Conservation (phyloP, 2,329 filamentous ascomycete genomes). For the Xylaria sp. region DNA sequence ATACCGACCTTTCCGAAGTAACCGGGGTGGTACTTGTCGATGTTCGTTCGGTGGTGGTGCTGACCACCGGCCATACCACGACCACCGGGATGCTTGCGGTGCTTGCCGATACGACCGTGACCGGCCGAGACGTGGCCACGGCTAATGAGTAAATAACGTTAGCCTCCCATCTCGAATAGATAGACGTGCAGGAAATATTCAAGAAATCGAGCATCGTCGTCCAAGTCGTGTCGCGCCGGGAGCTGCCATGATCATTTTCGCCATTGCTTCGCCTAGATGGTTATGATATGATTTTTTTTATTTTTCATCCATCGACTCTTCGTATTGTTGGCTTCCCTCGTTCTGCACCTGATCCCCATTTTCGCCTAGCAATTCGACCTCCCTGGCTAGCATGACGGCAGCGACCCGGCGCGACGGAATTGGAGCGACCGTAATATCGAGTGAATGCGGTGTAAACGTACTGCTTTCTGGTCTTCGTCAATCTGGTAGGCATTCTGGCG, state of each 20-base stretch:
- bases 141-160: constrained; percentile 56
- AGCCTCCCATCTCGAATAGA: constrained; percentile 28
- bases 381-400: constrained; percentile 8
- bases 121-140: constrained; percentile 98
- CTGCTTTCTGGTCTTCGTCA: constrained; percentile 78
- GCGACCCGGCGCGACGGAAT: constrained; percentile 19
- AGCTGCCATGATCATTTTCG: constrained; percentile 2
- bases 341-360: constrained; percentile 3
- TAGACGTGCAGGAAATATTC: neutral
- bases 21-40: constrained; percentile 86
- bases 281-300: neutral
- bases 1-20: constrained; percentile 99
- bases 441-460: constrained; percentile 50
- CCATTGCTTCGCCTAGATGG: neutral
- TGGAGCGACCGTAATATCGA: constrained; percentile 20
- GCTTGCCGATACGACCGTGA: constrained; percentile 98
- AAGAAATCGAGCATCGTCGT: constrained; percentile 5
- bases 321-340: neutral
- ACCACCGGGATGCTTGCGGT: constrained; percentile 87
- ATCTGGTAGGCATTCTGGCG: constrained; percentile 72
- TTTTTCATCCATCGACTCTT: neutral
- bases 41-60: constrained; percentile 95
- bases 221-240: constrained; percentile 15
- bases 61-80: constrained; percentile 96
- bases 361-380: constrained; percentile 5